phyloP scores from a whole-genome alignment of 179 eudicot species.

The Vitellaria paradoxa region DNA sequence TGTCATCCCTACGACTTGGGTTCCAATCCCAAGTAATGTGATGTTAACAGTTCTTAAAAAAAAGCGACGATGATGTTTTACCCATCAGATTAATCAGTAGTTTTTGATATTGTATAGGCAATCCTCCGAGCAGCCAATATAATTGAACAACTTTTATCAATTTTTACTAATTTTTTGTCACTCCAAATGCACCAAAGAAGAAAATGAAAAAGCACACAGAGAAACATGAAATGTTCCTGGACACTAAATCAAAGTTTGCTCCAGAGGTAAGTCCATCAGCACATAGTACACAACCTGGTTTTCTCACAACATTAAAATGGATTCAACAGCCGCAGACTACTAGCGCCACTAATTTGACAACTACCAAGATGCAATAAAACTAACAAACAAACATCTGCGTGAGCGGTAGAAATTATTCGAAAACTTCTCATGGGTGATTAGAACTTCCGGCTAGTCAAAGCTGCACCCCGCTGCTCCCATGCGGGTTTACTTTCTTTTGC shows the following conservation, averaged over 20 bases:
- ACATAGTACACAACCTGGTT: neutral
- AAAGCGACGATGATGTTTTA: no score
- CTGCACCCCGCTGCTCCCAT: slow-evolving; percentile 38
- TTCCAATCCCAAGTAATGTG: no score
- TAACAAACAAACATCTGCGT: no score
- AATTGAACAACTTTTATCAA: no score
- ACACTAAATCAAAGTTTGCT: neutral
- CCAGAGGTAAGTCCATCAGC: neutral
- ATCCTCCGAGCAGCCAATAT: no score
- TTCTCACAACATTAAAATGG: neutral
- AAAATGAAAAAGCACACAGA: no score
- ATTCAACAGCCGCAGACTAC: slow-evolving; percentile 12
- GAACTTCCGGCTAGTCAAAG: slow-evolving; percentile 1
- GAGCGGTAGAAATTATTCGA: neutral
- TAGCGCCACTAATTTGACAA: slow-evolving; percentile 7
- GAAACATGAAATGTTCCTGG: neutral
- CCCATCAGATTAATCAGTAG: no score
- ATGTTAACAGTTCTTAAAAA: no score
- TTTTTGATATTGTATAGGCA: no score
- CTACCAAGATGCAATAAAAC: neutral
- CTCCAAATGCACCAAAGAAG: no score
- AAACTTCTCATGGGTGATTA: neutral
- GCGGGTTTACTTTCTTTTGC: slow-evolving; percentile 40
- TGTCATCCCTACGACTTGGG: no score
- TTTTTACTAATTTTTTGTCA: no score